Base-by-base conservation (phyloP, 2,329 filamentous ascomycete species). In the Setomelanomma holmii region DNA sequence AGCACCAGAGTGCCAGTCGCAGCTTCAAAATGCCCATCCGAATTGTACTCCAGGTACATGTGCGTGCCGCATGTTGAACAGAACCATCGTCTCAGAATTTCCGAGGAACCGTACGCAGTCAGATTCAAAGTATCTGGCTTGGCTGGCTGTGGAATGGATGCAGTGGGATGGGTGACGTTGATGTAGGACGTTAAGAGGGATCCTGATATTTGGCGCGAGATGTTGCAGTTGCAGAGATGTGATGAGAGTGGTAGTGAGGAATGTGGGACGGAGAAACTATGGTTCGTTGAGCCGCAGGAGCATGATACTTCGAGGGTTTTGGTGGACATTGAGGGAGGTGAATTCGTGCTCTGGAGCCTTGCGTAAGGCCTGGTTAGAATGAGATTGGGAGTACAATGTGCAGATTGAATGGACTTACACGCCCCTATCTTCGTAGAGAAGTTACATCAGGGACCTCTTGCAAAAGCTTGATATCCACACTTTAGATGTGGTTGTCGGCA, bases 201-300 rank as follows among this genome's bases (percentile, higher is more conserved):
- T 36, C 81, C 80, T 0, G 79, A 80, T 4, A 72, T 55, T 34
- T 77, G 79, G 2, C 81, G 75, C 51, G 81, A 83, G 2, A 80
- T 82, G 33, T 70, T 68, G 71, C 81, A 83, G 67, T 81, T 80
- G 57, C 81, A 83, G 56, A 72, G 72, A 6, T 69, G 63, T 0
- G 72, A 76, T n/a, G 71, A 54, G 1, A 84, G 64, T 2, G 80
- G 80, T 2, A 82, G 70, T 0, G 58, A 56, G 1, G 75, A 67
- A 4, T 30, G 40, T 1, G 69, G 55, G 3, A 81, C 46, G 3
- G 48, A 33, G 10, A 76, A 55, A 7, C 62, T 72, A 64, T 81
- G 80, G 3, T 53, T 71, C 48, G 78, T 72, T 0, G 64, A 43
- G 41, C 73, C 72, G 70, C 80, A 82, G 11, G 78, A 73, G 56